A percentile compares a stretch with the other conserved stretches of the same genome.
phyloP scores from a whole-genome alignment of 768 basidiomycete genomes.

The Calocybe cyanea region DNA sequence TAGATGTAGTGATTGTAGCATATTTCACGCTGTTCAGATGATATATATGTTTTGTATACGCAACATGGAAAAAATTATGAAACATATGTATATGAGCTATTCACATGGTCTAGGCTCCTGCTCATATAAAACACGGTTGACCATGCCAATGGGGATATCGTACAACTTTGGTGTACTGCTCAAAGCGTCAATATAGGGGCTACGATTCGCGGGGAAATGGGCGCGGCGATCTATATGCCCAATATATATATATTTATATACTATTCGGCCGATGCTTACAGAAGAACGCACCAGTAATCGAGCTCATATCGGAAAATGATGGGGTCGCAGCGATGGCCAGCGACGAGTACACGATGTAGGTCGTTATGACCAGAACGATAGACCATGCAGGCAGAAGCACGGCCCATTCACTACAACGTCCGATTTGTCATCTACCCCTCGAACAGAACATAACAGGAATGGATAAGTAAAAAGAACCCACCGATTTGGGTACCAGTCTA shows the following conservation, averaged over 20 bases:
- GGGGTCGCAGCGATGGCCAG: slow-evolving; percentile 73
- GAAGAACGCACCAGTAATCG: slow-evolving; percentile 55
- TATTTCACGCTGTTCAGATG: too few species aligned
- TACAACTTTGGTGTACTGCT: slow-evolving; percentile 60
- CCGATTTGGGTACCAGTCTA: slow-evolving; percentile 89
- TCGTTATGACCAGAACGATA: slow-evolving; percentile 63
- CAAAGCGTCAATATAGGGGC: slow-evolving; percentile 43
- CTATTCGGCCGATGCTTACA: neutral
- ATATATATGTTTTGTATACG: too few species aligned
- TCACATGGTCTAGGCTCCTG: too few species aligned
- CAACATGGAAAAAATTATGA: too few species aligned
- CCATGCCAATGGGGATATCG: slow-evolving; percentile 79
- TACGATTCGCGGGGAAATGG: slow-evolving; percentile 43
- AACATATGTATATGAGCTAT: too few species aligned
- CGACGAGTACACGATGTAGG: slow-evolving; percentile 75
- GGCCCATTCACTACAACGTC: slow-evolving; percentile 72
- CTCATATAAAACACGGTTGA: slow-evolving; percentile 69
- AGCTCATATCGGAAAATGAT: slow-evolving; percentile 57
- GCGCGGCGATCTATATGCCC: slow-evolving; percentile 50
- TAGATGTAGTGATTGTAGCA: too few species aligned
- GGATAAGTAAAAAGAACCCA: slow-evolving; percentile 24
- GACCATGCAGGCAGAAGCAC: slow-evolving; percentile 78
- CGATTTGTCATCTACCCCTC: too few species aligned
- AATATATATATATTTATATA: neutral
- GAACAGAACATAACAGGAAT: neutral